Percentiles rank a stretch among this genome's conserved stretches.
phyloP scores from a whole-genome alignment of 2,329 filamentous ascomycete genomes.

The Cercospora canescens region DNA sequence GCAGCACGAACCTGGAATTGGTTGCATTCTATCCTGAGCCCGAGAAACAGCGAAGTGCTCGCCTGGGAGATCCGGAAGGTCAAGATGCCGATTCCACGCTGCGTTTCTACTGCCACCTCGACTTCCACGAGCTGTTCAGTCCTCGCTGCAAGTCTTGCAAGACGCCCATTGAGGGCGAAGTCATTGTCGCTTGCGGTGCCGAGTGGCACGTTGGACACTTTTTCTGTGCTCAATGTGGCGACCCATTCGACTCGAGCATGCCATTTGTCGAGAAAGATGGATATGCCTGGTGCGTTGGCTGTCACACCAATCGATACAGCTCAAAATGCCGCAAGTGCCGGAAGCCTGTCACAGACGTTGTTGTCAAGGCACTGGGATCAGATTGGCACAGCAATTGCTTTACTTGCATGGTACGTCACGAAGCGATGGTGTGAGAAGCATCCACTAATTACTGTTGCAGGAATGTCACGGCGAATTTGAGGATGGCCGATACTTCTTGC shows the following conservation, averaged over 20 bases:
- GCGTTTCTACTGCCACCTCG: conserved; percentile 96
- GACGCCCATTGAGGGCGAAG: conserved; percentile 93
- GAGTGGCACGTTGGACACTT: conserved; percentile 98
- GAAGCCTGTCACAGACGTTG: conserved; percentile 82
- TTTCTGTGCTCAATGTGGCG: conserved; percentile 97
- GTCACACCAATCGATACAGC: conserved; percentile 87
- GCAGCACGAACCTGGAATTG: conserved; percentile 84
- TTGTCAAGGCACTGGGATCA: conserved; percentile 81
- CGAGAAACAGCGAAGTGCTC: conserved; percentile 65
- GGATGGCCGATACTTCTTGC: conserved; percentile 64
- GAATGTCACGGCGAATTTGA: conserved; percentile 62
- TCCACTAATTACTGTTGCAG: conserved; percentile 35
- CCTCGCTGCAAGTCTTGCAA: conserved; percentile 94
- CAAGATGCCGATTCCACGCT: conserved; percentile 69
- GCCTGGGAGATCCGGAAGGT: conserved; percentile 41
- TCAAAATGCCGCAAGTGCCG: conserved; percentile 87
- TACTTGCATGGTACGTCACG: conserved; percentile 61
- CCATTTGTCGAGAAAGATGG: conserved; percentile 98
- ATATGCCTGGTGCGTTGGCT: conserved; percentile 93
- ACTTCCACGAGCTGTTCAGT: conserved; percentile 93
- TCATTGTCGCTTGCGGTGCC: conserved; percentile 88
- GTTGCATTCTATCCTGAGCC: conserved; percentile 97
- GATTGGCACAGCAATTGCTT: conserved; percentile 97
- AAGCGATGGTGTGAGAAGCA: neutral
- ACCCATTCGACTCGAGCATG: conserved; percentile 63